phyloP scores from a whole-genome alignment of 257 asterid species.

The Euphrasia confusa region DNA sequence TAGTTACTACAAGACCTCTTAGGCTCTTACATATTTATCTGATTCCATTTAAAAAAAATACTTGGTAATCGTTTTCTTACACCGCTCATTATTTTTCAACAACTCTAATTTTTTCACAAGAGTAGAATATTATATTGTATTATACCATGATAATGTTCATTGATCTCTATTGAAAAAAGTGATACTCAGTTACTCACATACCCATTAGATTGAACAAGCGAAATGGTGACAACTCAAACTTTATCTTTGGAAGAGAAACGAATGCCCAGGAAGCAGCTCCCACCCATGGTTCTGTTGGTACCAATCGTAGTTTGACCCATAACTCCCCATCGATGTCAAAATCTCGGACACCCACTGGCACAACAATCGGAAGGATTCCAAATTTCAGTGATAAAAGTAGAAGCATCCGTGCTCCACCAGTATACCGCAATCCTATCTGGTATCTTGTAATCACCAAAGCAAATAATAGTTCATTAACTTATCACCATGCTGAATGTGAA shows the following conservation, averaged over 20 bases:
- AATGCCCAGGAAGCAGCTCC: constrained; percentile 99
- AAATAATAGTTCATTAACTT: neutral
- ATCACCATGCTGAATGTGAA: constrained; percentile 10
- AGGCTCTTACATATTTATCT: neutral
- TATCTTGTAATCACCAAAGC: constrained; percentile 37
- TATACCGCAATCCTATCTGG: constrained; percentile 58
- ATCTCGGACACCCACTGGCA: constrained; percentile 89
- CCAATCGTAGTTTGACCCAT: constrained; percentile 86
- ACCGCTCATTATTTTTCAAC: constrained; percentile 10
- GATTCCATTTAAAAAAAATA: constrained; percentile 3
- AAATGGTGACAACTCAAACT: constrained; percentile 85
- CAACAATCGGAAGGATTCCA: constrained; percentile 66
- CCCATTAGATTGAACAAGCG: constrained; percentile 97
- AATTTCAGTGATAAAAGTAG: constrained; percentile 76
- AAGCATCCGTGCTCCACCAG: constrained; percentile 94
- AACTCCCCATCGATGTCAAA: constrained; percentile 96
- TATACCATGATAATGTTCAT: neutral
- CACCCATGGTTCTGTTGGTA: constrained; percentile 97
- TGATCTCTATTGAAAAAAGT: constrained; percentile 7
- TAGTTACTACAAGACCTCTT: neutral
- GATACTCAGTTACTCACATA: constrained; percentile 34
- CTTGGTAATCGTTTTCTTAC: neutral
- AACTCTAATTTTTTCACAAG: constrained; percentile 16
- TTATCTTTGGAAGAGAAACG: constrained; percentile 94
- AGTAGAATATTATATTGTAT: constrained; percentile 1